These are phyloP conservation scores for Hibiscus mutabilis DNA, from an alignment of 345 rosid genomes.

Conservation along the genomic window DNA sequence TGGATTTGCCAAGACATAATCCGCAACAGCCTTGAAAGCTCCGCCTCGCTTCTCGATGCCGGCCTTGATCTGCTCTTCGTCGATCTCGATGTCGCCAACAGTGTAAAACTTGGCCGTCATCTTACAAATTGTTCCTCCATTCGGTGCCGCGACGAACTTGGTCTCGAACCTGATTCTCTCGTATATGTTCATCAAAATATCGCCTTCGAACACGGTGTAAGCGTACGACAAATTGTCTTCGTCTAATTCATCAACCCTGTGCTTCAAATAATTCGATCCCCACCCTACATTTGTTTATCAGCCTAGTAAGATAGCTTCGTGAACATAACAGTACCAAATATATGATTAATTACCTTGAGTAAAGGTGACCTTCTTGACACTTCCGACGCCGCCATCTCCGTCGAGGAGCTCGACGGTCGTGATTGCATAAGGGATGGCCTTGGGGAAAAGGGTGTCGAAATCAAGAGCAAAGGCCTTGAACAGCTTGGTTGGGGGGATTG, in stretches of 20 bases:
- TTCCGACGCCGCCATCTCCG: conserved; percentile 44
- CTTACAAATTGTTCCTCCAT: conserved; percentile 16
- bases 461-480: conserved; percentile 26
- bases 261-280: conserved; percentile 15
- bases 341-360: conserved; percentile 1
- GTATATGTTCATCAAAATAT: conserved; percentile 12
- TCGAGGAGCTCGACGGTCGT: conserved; percentile 19
- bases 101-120: conserved; percentile 14
- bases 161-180: conserved; percentile 27
- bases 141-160: conserved; percentile 20
- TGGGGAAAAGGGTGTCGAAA: too few species aligned
- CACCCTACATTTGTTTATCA: not conserved
- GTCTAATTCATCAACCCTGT: conserved; percentile 23
- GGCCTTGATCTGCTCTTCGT: conserved; percentile 22
- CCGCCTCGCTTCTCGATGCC: conserved; percentile 14
- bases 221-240: conserved; percentile 11
- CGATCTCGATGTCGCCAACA: conserved; percentile 12
- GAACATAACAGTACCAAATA: not conserved
- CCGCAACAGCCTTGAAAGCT: conserved; percentile 21
- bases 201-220: conserved; percentile 30
- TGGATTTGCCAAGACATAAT: conserved; percentile 23
- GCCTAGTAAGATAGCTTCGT: too few species aligned
- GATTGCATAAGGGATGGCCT: conserved; percentile 1
- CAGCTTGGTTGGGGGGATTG: conserved; percentile 8
- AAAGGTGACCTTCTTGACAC: conserved; percentile 20